Base-by-base conservation (phyloP, 495 filamentous ascomycete genomes). In the Trichoderma gamsii region DNA sequence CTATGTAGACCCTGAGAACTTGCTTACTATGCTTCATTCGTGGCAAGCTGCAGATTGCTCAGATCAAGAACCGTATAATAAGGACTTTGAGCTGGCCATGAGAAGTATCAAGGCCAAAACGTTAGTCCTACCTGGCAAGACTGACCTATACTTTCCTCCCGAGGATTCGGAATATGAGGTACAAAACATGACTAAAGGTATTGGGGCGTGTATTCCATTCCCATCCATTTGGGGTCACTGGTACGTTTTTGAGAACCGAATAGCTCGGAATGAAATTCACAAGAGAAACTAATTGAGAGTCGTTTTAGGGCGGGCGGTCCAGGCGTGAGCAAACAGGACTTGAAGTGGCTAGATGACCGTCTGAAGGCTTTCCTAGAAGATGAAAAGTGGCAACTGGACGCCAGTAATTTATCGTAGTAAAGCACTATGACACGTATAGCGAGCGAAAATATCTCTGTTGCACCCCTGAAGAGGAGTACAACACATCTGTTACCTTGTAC, bases 121-220 rank as follows among this genome's bases (percentile, higher is more conserved):
- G 0, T 74, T 91, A 32, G 86, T 91, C 11, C 71, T 91, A 9
- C 89, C 89, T 1, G 73, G 77, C 7, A 84, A 89, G 73, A 90
- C 88, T 0, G 89, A 92, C 73, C 77, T 91, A 6, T 92, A 92
- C 72, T 92, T 92, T 73, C 87, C 89, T 79, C 86, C 88, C 1
- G 87, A 90, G 70, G 88, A 91, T 67, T 90, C 88, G 0, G 84
- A 87, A 69, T 86, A 86, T 71, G 89, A 91, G 71, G 87, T 90
- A 43, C 77, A 77, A 51, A 84, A 83, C 66, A 90, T 90, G 88
- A 79, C 74, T 41, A 78, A 83, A 0, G 87, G 86, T 0, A 74
- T 89, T 67, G 89, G 88, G 12, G 79, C 82, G 67, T 75, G 88
- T 64, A 77, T 78, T 16, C 70, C 81, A 1, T 86, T 89, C 67